Conservation (phyloP, 2,329 filamentous ascomycete species). For the Blumeria hordei region DNA sequence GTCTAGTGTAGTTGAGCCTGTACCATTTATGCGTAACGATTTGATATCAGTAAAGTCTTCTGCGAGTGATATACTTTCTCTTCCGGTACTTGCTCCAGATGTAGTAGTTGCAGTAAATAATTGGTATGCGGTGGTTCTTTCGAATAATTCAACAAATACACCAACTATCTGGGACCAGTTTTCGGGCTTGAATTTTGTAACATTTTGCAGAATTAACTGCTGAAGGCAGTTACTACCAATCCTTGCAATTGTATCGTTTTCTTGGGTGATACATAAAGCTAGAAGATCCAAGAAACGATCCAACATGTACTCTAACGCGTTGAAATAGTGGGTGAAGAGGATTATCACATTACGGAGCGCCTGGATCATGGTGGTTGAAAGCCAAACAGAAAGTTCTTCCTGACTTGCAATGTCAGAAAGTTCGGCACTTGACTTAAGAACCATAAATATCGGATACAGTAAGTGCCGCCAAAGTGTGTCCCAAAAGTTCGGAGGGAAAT, state of each 20-base stretch:
- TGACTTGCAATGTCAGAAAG: conserved; percentile 90
- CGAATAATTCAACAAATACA: conserved; percentile 88
- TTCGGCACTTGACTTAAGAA: conserved; percentile 83
- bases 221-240: conserved; percentile 98
- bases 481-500: conserved; percentile 90
- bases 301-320: conserved; percentile 89
- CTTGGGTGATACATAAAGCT: conserved; percentile 90
- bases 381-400: conserved; percentile 92
- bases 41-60: conserved; percentile 20
- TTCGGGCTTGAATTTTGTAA: conserved; percentile 62
- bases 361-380: conserved; percentile 98
- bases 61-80: conserved; percentile 21
- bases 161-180: conserved; percentile 93
- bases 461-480: conserved; percentile 94
- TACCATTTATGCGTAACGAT: conserved; percentile 36
- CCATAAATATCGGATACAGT: conserved; percentile 95
- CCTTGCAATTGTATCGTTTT: conserved; percentile 92
- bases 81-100: conserved; percentile 27
- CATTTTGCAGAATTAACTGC: conserved; percentile 88
- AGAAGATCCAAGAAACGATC: conserved; percentile 90
- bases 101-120: conserved; percentile 63
- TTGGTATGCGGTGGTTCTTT: conserved; percentile 80
- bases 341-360: conserved; percentile 95
- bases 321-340: conserved; percentile 96
- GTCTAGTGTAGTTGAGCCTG: conserved; percentile 15